phyloP scores from a whole-genome alignment of 208 protist genomes.

The Trypanosoma cruzi region DNA sequence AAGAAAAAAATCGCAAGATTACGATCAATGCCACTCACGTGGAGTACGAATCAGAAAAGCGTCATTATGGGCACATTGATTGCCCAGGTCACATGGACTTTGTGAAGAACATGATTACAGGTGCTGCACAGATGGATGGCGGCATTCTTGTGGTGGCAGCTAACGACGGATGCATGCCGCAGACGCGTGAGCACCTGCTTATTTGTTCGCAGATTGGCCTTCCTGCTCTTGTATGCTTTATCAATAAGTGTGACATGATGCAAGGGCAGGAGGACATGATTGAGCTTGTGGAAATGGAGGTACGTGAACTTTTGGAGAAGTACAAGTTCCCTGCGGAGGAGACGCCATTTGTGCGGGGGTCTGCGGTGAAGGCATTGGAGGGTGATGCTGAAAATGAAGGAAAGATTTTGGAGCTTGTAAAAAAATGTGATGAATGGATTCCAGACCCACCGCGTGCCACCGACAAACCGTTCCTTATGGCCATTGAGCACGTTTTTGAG shows the following conservation, averaged over 20 bases:
- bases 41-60: constrained; percentile 99
- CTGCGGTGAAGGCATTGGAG: constrained; percentile 97
- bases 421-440: constrained; percentile 95
- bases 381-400: constrained; percentile 93
- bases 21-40: constrained; percentile 99
- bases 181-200: constrained; percentile 99
- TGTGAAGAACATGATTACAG: constrained; percentile 99
- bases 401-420: constrained; percentile 94
- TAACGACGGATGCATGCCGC: constrained; percentile 98
- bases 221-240: constrained; percentile 96
- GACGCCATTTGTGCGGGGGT: constrained; percentile 92
- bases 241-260: constrained; percentile 98
- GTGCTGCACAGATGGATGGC: constrained; percentile 97
- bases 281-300: constrained; percentile 98
- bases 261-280: constrained; percentile 93
- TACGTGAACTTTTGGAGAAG: constrained; percentile 95
- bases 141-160: constrained; percentile 93
- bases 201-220: constrained; percentile 98
- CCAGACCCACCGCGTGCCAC: constrained; percentile 93
- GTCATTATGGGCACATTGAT: constrained; percentile 99
- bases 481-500: constrained; percentile 96
- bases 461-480: constrained; percentile 98
- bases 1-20: constrained; percentile 99
- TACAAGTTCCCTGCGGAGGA: constrained; percentile 95
- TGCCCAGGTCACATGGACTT: constrained; percentile 99